Evolutionary conservation across 1,139 yeast species (phyloP), one percentile per base, ranked within the genome.

Genomic region (Pneumocystis sp.): DNA sequence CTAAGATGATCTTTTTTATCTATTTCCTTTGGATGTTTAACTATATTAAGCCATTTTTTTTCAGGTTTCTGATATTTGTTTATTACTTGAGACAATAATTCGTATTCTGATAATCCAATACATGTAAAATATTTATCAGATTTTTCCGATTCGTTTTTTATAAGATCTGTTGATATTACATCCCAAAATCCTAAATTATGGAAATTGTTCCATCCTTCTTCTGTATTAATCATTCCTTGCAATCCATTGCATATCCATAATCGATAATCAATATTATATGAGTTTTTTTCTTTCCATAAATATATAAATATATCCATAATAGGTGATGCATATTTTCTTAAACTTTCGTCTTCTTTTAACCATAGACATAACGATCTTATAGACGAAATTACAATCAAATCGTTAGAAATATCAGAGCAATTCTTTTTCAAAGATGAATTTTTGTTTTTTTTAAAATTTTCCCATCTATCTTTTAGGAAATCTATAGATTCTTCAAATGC

Each of bases 401-500:
- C 64, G 25, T 35, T 10, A 21, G 40, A 39, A n/a, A 64, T 65
- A n/a, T 37, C 64, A 8, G 21, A n/a, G 29, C 21, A 12, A 44
- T 21, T 40, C 2, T 17, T 50, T 44, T 65, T 34, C 35, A 19
- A 63, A n/a, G 21, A 37, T 29, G 34, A 37, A 56, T 56, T 56
- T 40, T 35, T 15, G 31, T 45, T 45, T 45, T 50, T 50, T 25
- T 50, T 50, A n/a, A 65, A 63, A 37, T 21, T 40, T 15, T 64
- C 66, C 66, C 66, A 64, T 29, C 64, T 40, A 29, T 64, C 66
- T 34, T 67, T 66, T 17, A 64, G 31, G 40, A 64, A 64, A 17
- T 64, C 66, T 29, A 64, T 64, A 5, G 66, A 59, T 34, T 64
- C 66, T 25, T 42, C 59, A 64, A 64, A 64, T 29, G 63, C 42